Conservation (phyloP, 2,329 filamentous ascomycete species). For the Xylariaceae sp. region DNA sequence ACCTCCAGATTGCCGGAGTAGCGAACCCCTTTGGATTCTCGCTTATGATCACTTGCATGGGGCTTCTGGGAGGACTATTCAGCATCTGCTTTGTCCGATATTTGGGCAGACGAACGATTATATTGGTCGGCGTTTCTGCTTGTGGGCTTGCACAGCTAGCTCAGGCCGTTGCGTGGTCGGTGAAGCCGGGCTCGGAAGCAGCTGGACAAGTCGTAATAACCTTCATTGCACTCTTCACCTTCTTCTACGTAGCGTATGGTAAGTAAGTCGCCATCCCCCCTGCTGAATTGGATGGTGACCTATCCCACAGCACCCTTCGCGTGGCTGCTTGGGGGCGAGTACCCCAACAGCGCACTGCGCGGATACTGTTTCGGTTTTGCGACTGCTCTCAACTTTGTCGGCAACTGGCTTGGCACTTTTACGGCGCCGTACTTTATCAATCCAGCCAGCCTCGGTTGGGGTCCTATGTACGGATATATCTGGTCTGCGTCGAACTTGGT, state of each 20-base stretch:
- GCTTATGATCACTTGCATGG: constrained; percentile 30
- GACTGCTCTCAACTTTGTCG: constrained; percentile 35
- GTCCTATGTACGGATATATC: constrained; percentile 33
- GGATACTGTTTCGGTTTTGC: constrained; percentile 34
- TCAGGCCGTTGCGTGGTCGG: constrained; percentile 28
- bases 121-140: constrained; percentile 25
- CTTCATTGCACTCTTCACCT: constrained; percentile 28
- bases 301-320: constrained; percentile 28
- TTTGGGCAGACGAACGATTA: constrained; percentile 27
- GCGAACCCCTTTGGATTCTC: constrained; percentile 29
- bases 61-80: constrained; percentile 27
- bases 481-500: constrained; percentile 35
- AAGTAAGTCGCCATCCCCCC: constrained; percentile 11
- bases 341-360: constrained; percentile 35
- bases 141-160: constrained; percentile 30
- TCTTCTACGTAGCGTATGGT: constrained; percentile 30
- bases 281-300: not conserved
- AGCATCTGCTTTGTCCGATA: constrained; percentile 26
- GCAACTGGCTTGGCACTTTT: constrained; percentile 35
- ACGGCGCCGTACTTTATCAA: constrained; percentile 41
- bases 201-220: constrained; percentile 26
- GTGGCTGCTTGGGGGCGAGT: constrained; percentile 36
- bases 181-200: constrained; percentile 18
- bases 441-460: constrained; percentile 33
- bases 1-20: constrained; percentile 28